Base-by-base conservation (phyloP, 257 asterid genomes). In the Solanum piurae region DNA sequence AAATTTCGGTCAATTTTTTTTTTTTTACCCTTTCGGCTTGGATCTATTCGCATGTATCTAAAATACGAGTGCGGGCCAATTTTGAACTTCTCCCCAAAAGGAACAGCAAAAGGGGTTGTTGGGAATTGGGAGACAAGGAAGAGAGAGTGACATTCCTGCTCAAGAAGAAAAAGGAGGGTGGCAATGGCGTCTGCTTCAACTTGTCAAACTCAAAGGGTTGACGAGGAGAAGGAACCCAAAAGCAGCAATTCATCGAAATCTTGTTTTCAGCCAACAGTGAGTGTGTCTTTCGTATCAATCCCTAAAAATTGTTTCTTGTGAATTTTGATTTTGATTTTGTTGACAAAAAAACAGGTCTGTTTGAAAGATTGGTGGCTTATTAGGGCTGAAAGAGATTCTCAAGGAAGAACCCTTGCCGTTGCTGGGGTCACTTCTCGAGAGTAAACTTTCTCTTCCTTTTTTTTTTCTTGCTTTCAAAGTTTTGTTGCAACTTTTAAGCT, bases 361-460 rank as follows among this genome's bases (percentile, higher is more conserved):
- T 90, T 95, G 91, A 88, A 49, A 34, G 95, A 94, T 76, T 95
- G 98, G 98, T 95, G 98, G 98, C 83, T 94, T 90, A 89, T 90
- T 77, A 92, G 93, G 91, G 87, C 93, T 31, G 95, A 91, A 33
- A 69, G 69, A 23, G 93, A 86, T 80, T 68, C 79, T 83, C 88
- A 85, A 21, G 94, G 96, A 68, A 93, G 85, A 58, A 89, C 88
- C 73, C 95, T 95, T 40, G 95, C 93, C 5, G 93, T 95, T 89
- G 93, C 93, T 1, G 98, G 98, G 33, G 87, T 86, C 79, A 89
- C 92, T 76, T 83, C 86, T 79, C 68, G 93, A 74, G 92, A 89
- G 98, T 95, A 91, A 88, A 27, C 60, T 44, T 31, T 75, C 29
- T 27, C 33, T 1, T 52, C 10, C 29, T 23, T 40, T 49, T 62